Evolutionary conservation across 345 rosid species (phyloP), one percentile per base, ranked within the genome.

Genomic region (Pseudoturritis turrita): DNA sequence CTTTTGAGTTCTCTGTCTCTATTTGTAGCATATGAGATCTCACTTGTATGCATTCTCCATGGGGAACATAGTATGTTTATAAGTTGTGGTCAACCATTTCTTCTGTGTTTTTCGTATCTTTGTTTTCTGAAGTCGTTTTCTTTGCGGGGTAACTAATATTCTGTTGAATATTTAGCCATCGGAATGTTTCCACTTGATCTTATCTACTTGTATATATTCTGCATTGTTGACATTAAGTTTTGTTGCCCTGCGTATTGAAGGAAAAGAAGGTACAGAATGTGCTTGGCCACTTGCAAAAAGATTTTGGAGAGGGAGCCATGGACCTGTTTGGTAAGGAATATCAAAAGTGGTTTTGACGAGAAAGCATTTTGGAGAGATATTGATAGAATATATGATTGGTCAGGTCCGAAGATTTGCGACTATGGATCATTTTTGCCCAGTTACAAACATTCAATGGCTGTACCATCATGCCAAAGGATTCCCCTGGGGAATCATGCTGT

Each of bases 401-500:
- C 82, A 92, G 96, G 96, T 78, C 69, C 88, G 31, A 80, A 44
- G 62, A 79, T 68, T 77, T 84, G 81, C 68, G 82, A 78, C 10
- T 88, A 87, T 78, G 96, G 98, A 69, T 83, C 96, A 19, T 92
- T 92, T 82, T 79, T 92, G 79, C 86, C 84, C 55, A 39, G 79
- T 44, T 62, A 82, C 67, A 83, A 78, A 53, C 74, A 80, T 31
- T 68, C 72, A 1, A 70, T 79, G 31, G 61, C 74, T 10, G 44
- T 29, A 70, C 65, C 68, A 51, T 57, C 81, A 62, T 69, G 28
- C 72, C 79, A 79, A 75, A 81, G 74, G 70, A 73, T 72, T 79
- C 76, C 79, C 49, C 55, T 61, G 10, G 79, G 63, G 55, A 78
- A 71, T 62, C 77, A 54, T 53, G 37, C 54, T 53, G 40, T 51